phyloP scores from a whole-genome alignment of 83 land plant species.

The Larix sibirica region DNA sequence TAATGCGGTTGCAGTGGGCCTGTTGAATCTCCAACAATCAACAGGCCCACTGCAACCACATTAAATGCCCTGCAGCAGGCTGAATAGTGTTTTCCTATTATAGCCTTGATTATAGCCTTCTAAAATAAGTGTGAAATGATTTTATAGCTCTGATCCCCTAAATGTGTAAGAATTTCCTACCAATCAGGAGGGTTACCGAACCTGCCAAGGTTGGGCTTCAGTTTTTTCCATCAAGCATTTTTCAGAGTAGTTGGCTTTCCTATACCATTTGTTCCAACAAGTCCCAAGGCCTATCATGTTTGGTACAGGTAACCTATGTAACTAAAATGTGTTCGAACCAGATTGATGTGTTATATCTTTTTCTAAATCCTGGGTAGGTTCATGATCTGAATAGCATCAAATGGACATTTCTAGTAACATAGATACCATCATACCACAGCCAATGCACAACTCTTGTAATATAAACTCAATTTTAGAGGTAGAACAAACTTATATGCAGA shows the following conservation, averaged over 20 bases:
- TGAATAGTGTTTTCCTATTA: no score
- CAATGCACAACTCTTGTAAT: constrained; percentile 97
- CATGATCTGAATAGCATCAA: constrained; percentile 97
- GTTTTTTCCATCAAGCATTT: constrained; percentile 84
- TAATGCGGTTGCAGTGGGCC: no score
- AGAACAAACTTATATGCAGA: constrained; percentile 91
- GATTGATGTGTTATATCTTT: constrained; percentile 99
- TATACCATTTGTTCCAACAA: constrained; percentile 99
- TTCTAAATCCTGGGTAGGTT: constrained; percentile 94
- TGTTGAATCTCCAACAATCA: no score
- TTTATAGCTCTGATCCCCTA: constrained; percentile 98
- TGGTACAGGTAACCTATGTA: constrained; percentile 99
- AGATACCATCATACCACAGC: constrained; percentile 79
- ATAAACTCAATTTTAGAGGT: constrained; percentile 88
- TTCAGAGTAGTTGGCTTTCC: constrained; percentile 99
- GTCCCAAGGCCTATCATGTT: constrained; percentile 96
- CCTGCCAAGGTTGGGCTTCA: constrained; percentile 95
- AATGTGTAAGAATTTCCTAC: constrained; percentile 97
- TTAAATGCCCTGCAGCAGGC: no score
- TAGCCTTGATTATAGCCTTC: constrained; percentile 98
- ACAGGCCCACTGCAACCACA: no score
- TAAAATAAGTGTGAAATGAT: constrained; percentile 94
- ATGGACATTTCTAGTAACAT: constrained; percentile 99
- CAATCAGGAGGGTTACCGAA: constrained; percentile 98
- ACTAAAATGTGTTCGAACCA: constrained; percentile 95